Percentiles rank a stretch among this genome's conserved stretches.
These are phyloP conservation scores for Daucus carota DNA, from an alignment of 129 eudicot genomes.

Conservation along the genomic window DNA sequence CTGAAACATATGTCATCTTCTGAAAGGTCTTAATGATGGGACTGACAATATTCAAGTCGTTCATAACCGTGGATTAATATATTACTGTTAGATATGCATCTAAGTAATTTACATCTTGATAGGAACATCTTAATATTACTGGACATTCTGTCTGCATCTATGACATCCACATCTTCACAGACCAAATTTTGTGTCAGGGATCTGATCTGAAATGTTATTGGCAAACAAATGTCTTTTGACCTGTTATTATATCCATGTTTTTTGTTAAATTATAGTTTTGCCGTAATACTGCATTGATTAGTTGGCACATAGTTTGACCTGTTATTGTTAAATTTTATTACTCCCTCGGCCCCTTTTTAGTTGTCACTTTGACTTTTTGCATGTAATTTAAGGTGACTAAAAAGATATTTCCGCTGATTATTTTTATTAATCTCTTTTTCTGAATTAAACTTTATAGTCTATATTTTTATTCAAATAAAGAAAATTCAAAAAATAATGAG, in stretches of 20 bases:
- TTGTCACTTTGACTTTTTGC: too few species aligned
- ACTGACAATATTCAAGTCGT: neutral
- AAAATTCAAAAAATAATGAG: too few species aligned
- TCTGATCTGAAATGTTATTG: neutral
- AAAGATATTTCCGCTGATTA: too few species aligned
- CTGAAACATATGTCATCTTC: neutral
- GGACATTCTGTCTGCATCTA: neutral
- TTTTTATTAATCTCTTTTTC: too few species aligned
- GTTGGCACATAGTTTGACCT: neutral
- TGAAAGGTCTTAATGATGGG: neutral
- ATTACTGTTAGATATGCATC: neutral
- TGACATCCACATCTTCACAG: neutral
- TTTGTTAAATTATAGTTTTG: neutral
- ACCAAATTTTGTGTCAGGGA: constrained; percentile 1
- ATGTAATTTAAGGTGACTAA: too few species aligned
- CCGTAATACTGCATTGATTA: neutral
- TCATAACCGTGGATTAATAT: neutral
- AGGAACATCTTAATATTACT: neutral
- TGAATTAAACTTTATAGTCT: too few species aligned
- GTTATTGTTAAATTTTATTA: too few species aligned
- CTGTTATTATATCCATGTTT: neutral
- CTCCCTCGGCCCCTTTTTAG: too few species aligned
- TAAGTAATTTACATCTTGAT: neutral
- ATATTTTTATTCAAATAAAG: too few species aligned
- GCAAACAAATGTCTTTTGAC: neutral